Evolutionary conservation across 371 early-diverging fungal species (phyloP), one percentile per base, ranked within the genome.

Genomic region (Entomophthora muscae): DNA sequence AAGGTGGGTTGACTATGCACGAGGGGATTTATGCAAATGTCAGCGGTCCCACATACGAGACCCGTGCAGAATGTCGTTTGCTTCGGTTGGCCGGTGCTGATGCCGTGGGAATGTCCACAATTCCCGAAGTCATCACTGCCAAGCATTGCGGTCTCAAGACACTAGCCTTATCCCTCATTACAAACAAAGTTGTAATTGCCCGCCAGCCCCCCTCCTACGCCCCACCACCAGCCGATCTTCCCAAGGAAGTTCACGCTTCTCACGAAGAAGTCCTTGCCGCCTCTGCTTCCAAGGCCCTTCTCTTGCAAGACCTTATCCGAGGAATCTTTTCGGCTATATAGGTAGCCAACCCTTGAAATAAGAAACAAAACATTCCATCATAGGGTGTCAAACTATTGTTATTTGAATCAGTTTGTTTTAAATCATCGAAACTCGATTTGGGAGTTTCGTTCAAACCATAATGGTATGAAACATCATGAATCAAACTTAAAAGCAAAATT

Each of bases 81-180:
- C 75, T 96, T 64, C 74, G 74, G 32, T 60, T 67, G 0, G 68
- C 83, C 62, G 93, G 92, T 55, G 95, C 83, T 26, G 95, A 94
- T 74, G 82, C 82, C 22, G 95, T 92, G 12, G 96, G 96, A 42
- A 96, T 96, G 96, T 87, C 88, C 53, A 95, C 95, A n/a, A 83
- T 91, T 1, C 94, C 94, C 17, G 96, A 96, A 72, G 86, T 89
- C n/a, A 72, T 93, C n/a, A 81, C 89, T 32, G 95, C 95, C 21
- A 82, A 86, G 61, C 96, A 96, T 74, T 83, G 85, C 31, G 93
- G 92, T 17, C 78, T 96, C 68, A 77, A 83, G 66, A 89, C 93
- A 0, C 73, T 96, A 57, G 94, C 91, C 22, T 68, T 94, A 64
- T 76, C 81, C 60, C 77, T 96, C 63, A 83, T 95, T 65, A 92